phyloP scores from a whole-genome alignment of 192 early-diverging fungal genomes.

The Umbelopsis sp. region DNA sequence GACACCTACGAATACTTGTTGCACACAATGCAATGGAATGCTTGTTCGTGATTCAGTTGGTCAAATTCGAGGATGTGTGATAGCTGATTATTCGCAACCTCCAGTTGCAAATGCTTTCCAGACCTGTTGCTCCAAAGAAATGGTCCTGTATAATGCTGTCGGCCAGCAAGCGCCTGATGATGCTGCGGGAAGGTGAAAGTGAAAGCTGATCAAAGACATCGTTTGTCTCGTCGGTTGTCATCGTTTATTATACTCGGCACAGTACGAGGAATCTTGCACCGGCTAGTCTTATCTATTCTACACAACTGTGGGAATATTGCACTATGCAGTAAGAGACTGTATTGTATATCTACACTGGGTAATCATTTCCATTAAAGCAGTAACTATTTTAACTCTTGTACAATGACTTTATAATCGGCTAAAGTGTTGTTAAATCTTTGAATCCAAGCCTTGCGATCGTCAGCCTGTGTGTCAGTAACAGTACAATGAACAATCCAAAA shows the following conservation, averaged over 20 bases:
- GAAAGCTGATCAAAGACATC: neutral
- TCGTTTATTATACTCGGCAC: neutral
- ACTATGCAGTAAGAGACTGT: too few relatives aligned
- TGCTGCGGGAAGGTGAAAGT: neutral
- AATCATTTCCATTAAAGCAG: neutral
- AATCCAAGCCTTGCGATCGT: conserved; percentile 1
- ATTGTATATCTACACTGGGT: too few relatives aligned
- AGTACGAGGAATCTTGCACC: too few relatives aligned
- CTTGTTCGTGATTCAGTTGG: neutral
- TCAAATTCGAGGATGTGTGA: neutral
- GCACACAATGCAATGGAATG: neutral
- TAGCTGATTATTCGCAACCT: neutral
- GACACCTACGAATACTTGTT: neutral
- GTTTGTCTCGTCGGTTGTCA: too few relatives aligned
- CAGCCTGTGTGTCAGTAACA: neutral
- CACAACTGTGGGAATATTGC: too few relatives aligned
- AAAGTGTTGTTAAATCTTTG: neutral
- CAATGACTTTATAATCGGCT: neutral
- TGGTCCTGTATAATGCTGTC: neutral
- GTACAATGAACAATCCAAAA: conserved; percentile 7
- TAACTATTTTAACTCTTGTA: neutral
- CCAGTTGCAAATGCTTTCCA: neutral
- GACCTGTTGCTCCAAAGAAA: neutral
- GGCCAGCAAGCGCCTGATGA: conserved; percentile 3
- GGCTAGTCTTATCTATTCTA: too few relatives aligned